These are phyloP conservation scores for Cytospora chrysosperma DNA, from an alignment of 2,329 filamentous ascomycete genomes.

Conservation along the genomic window DNA sequence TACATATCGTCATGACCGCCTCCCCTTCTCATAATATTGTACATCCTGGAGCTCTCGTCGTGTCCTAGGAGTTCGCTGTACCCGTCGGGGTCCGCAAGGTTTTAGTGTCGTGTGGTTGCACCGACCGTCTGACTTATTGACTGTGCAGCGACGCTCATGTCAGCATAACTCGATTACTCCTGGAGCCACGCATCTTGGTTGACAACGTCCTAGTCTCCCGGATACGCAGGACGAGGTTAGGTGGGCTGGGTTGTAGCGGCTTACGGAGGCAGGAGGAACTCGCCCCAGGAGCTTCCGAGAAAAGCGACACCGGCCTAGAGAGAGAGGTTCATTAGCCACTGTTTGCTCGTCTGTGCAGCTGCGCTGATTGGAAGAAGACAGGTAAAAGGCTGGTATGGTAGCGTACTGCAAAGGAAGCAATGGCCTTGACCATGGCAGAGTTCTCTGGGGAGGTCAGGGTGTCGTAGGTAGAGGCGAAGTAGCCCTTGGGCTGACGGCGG, in stretches of 20 bases:
- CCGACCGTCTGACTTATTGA: not conserved
- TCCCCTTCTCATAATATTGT: not conserved
- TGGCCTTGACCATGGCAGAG: constrained; percentile 60
- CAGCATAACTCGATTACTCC: not conserved
- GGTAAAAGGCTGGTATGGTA: not conserved
- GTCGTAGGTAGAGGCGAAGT: constrained; percentile 54
- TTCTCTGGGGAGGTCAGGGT: constrained; percentile 62
- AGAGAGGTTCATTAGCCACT: not conserved
- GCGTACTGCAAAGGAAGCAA: constrained; percentile 51
- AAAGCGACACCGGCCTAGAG: constrained; percentile 57
- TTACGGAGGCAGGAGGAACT: constrained; percentile 55
- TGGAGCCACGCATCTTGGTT: not conserved
- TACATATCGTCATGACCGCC: not conserved
- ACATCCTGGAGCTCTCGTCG: not conserved
- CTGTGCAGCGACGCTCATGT: not conserved
- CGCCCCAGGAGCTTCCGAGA: constrained; percentile 58
- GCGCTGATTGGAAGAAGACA: no score
- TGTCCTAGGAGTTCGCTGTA: not conserved
- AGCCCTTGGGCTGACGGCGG: constrained; percentile 47
- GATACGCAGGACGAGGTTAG: not conserved
- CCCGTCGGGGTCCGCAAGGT: not conserved
- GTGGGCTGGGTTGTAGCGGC: not conserved
- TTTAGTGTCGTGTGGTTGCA: not conserved
- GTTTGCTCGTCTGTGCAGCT: not conserved
- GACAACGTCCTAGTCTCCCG: not conserved